phyloP scores from a whole-genome alignment of 768 basidiomycete genomes.

The Dictyophora rubrovolvata region DNA sequence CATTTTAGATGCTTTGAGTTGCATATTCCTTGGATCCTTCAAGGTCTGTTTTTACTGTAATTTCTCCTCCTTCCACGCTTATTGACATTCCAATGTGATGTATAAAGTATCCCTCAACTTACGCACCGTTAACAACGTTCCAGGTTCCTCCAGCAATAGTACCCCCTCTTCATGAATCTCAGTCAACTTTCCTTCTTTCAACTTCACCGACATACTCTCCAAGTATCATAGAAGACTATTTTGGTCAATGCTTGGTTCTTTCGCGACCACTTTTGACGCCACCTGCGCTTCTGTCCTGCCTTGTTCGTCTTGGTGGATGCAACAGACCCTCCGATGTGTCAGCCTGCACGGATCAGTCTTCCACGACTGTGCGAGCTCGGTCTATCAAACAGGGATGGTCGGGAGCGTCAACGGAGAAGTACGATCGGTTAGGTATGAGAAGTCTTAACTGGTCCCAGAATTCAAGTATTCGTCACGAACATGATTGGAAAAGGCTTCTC shows the following conservation, averaged over 20 bases:
- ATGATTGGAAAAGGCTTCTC: constrained; percentile 46
- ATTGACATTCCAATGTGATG: constrained; percentile 7
- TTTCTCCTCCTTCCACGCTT: constrained; percentile 12
- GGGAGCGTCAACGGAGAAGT: constrained; percentile 31
- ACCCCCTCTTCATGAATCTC: constrained; percentile 47
- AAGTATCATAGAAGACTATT: neutral
- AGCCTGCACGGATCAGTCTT: constrained; percentile 17
- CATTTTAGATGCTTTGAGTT: constrained; percentile 14
- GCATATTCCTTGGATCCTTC: neutral
- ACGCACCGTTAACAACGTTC: constrained; percentile 11
- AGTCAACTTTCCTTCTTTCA: constrained; percentile 48
- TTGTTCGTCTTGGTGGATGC: constrained; percentile 13
- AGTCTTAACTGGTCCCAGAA: constrained; percentile 3
- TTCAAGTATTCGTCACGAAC: constrained; percentile 38
- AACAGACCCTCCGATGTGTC: constrained; percentile 10
- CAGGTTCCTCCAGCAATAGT: constrained; percentile 34
- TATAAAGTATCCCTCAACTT: constrained; percentile 1
- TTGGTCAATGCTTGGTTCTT: constrained; percentile 21
- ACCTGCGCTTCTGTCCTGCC: constrained; percentile 30
- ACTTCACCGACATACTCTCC: constrained; percentile 11
- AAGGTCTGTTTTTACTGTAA: constrained; percentile 22
- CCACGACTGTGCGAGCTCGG: constrained; percentile 23
- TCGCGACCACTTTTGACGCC: constrained; percentile 24
- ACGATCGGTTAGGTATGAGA: constrained; percentile 26
- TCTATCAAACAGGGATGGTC: constrained; percentile 20